A percentile compares a stretch with the other conserved stretches of the same genome.
Evolutionary conservation across 2,329 filamentous ascomycete species (phyloP).

Genomic region (Aspergillus sp.): DNA sequence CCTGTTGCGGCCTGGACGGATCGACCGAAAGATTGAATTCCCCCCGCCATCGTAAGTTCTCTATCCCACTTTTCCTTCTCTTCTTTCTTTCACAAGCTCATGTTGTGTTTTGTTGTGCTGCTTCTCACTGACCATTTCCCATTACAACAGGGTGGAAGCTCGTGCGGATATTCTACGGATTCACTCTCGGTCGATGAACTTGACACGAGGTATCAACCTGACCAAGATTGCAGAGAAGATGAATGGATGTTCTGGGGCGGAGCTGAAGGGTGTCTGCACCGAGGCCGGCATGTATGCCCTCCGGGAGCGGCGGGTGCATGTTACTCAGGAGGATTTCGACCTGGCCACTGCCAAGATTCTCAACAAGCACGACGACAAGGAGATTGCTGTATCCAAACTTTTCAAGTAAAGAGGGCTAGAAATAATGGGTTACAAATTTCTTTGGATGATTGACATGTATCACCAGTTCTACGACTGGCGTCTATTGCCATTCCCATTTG

Average conservation of each 20-base stretch:
- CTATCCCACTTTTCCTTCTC: neutral
- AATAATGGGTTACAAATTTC: too few species aligned
- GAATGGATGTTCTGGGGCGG: conserved; percentile 96
- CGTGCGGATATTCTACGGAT: conserved; percentile 96
- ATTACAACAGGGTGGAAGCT: conserved; percentile 64
- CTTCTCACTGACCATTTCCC: conserved; percentile 13
- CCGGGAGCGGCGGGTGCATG: conserved; percentile 90
- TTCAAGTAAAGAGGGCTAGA: too few species aligned
- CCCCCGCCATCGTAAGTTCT: conserved; percentile 71
- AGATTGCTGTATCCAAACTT: conserved; percentile 32
- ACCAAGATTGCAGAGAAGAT: conserved; percentile 99
- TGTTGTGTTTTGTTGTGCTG: neutral
- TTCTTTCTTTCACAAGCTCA: neutral
- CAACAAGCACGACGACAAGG: conserved; percentile 99
- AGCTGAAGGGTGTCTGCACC: conserved; percentile 97
- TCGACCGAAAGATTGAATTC: conserved; percentile 98
- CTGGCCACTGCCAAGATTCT: conserved; percentile 97
- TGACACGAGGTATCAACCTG: conserved; percentile 94
- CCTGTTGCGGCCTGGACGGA: conserved; percentile 88
- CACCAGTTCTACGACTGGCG: too few species aligned
- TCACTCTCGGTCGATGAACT: conserved; percentile 96
- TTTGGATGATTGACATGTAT: too few species aligned
- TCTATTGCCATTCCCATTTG: too few species aligned
- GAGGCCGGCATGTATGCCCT: conserved; percentile 98
- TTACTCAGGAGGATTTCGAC: conserved; percentile 98